phyloP scores from a whole-genome alignment of 805 yeast species.

The Wickerhamomyces mucosus region DNA sequence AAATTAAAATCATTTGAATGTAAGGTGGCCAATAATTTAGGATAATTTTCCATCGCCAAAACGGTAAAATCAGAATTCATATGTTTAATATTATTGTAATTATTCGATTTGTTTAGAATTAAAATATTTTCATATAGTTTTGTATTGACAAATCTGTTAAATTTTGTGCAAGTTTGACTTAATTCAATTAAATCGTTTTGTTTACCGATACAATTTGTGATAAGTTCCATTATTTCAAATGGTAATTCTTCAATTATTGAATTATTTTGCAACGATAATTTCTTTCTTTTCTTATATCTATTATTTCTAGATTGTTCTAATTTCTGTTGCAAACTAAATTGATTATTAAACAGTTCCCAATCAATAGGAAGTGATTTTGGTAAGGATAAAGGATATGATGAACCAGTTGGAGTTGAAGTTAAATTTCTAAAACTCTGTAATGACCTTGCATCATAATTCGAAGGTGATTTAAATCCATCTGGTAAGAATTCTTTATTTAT shows the following conservation, averaged over 20 bases:
- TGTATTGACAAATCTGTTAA: constrained; percentile 18
- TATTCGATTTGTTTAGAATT: constrained; percentile 17
- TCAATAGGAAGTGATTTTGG: constrained; percentile 21
- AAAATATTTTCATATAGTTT: constrained; percentile 18
- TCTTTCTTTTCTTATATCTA: constrained; percentile 1
- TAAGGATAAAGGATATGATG: constrained; percentile 15
- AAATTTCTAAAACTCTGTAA: constrained; percentile 14
- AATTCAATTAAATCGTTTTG: constrained; percentile 20
- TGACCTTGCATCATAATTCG: neutral
- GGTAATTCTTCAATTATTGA: constrained; percentile 21
- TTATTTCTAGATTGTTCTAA: constrained; percentile 6
- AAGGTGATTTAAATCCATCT: constrained; percentile 6
- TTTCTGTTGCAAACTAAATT: constrained; percentile 16
- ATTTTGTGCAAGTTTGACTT: constrained; percentile 17
- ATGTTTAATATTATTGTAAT: constrained; percentile 2
- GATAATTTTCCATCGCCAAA: constrained; percentile 16
- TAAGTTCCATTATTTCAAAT: constrained; percentile 19
- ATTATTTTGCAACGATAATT: constrained; percentile 3
- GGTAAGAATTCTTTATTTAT: constrained; percentile 17
- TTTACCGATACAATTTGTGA: constrained; percentile 18
- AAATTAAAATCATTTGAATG: constrained; percentile 18
- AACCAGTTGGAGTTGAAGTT: constrained; percentile 17
- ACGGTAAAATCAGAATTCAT: constrained; percentile 16
- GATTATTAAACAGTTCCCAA: constrained; percentile 21
- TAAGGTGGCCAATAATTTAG: constrained; percentile 19